These are phyloP conservation scores for Ogataea haglerorum DNA, from an alignment of 805 yeast genomes.

Conservation along the genomic window DNA sequence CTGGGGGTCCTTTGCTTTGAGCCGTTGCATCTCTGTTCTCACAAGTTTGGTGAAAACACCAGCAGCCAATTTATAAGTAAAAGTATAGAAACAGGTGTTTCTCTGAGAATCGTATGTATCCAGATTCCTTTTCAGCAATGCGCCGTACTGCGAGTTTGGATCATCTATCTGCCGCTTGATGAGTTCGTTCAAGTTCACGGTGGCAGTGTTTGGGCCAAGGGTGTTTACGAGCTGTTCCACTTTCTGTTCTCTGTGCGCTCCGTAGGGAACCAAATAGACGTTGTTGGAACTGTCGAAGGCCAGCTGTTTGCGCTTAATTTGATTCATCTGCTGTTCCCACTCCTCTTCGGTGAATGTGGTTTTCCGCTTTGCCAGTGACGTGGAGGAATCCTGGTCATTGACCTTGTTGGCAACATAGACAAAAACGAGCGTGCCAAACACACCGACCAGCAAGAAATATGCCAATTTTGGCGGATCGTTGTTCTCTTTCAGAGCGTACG, in stretches of 20 bases:
- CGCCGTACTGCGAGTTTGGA: conserved; percentile 45
- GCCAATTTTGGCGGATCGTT: conserved; percentile 38
- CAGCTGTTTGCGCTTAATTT: conserved; percentile 31
- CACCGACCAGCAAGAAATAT: conserved; percentile 40
- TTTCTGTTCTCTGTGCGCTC: conserved; percentile 16
- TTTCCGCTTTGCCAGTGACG: conserved; percentile 30
- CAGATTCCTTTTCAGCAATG: conserved; percentile 45
- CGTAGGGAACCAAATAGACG: conserved; percentile 31
- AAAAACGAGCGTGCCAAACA: conserved; percentile 43
- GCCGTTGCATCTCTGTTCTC: conserved; percentile 33
- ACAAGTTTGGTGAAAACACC: conserved; percentile 53
- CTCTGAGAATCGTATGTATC: conserved; percentile 27
- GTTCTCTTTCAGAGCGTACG: conserved; percentile 14
- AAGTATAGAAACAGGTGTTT: conserved; percentile 28
- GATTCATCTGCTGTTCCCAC: conserved; percentile 38
- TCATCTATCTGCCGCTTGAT: conserved; percentile 44
- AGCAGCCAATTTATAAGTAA: conserved; percentile 32
- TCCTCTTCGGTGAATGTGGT: conserved; percentile 48
- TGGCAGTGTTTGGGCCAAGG: conserved; percentile 29
- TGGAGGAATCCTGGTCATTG: conserved; percentile 31
- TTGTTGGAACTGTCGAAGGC: conserved; percentile 23
- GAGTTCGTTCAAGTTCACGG: conserved; percentile 50
- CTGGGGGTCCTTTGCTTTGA: conserved; percentile 26
- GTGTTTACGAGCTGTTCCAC: conserved; percentile 10
- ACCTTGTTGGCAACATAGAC: conserved; percentile 31